Base-by-base conservation (phyloP, 1,284 basidiomycete species). In the Trametes versicolor region DNA sequence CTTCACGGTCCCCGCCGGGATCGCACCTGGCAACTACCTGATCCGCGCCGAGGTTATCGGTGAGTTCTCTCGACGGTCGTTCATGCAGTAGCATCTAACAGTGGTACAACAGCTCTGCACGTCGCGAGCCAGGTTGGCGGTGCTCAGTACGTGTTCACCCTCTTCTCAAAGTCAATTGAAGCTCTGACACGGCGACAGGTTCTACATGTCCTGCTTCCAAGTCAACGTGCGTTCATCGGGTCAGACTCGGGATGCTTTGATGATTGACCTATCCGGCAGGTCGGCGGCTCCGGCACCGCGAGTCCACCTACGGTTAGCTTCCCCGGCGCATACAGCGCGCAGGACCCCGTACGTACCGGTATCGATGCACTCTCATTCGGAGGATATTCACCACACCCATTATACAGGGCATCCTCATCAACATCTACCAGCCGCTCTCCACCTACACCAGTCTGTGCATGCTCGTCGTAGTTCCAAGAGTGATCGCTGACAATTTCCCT, bases 191-290 rank as follows among this genome's bases (percentile, higher is more conserved):
- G 10, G 7, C 15, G 15, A 5, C 47, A 79, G 78, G 57, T 82
- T 83, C 78, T 85, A 85, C 74, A 82, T 82, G 72, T 81, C 81
- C 6, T 85, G 83, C 78, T 84, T 75, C 80, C 83, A 85, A 68
- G 69, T 84, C 71, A 80, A 79, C 65, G 81, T 83, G 34, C 63
- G 66, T 55, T 68, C 51, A 43, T 29, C 19, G 62, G 17, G 7
- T 45, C 10, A 13, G 41, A 23, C 37, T 25, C 2, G 25, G 29
- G 19, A 15, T 19, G 2, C 23, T 21, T n/a, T n/a, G 15, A 9
- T n/a, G 2, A 47, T 10, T 51, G 29, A 21, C 5, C 25, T 4
- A 12, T 60, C 27, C 15, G 2, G 36, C 12, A 65, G 68, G 64
- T 76, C 51, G 75, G 76, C 49, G 78, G 80, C 23, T 75, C 77